Conservation (phyloP, 345 rosid species). For the Laguncularia racemosa region DNA sequence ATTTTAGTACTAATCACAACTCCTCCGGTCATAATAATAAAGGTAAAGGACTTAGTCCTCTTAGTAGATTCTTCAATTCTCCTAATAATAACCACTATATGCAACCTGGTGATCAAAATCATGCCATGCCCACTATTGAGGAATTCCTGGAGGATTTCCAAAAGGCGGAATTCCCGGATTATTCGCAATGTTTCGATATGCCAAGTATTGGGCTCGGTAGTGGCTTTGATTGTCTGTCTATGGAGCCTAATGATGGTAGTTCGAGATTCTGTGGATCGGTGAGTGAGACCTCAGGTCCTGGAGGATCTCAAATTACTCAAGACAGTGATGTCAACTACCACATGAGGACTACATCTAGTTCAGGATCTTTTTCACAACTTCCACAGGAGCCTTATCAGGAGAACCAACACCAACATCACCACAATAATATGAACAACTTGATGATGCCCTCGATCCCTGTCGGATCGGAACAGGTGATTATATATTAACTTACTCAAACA, state of each 20-base stretch:
- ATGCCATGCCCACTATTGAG: slow-evolving; percentile 38
- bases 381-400: slow-evolving; percentile 28
- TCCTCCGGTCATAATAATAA: slow-evolving; percentile 5
- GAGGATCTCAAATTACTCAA: too few species aligned
- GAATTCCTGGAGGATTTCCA: slow-evolving; percentile 46
- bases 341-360: too few species aligned
- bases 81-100: slow-evolving; percentile 34
- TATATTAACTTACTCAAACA: neutral
- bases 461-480: slow-evolving; percentile 40
- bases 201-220: neutral
- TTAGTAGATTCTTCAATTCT: slow-evolving; percentile 38
- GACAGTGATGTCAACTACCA: too few species aligned
- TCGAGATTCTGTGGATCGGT: too few species aligned
- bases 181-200: slow-evolving; percentile 20
- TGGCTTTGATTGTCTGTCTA: too few species aligned
- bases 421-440: slow-evolving; percentile 25
- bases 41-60: slow-evolving; percentile 42
- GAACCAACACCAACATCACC: slow-evolving; percentile 23
- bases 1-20: too few species aligned
- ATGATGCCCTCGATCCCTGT: slow-evolving; percentile 30
- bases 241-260: too few species aligned
- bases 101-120: slow-evolving; percentile 20
- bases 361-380: slow-evolving; percentile 31
- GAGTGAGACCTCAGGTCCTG: too few species aligned
- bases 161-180: slow-evolving; percentile 23